Evolutionary conservation across 805 yeast species (phyloP), one percentile per base, ranked within the genome.

Genomic region (Saccharomycopsis fibuligera): DNA sequence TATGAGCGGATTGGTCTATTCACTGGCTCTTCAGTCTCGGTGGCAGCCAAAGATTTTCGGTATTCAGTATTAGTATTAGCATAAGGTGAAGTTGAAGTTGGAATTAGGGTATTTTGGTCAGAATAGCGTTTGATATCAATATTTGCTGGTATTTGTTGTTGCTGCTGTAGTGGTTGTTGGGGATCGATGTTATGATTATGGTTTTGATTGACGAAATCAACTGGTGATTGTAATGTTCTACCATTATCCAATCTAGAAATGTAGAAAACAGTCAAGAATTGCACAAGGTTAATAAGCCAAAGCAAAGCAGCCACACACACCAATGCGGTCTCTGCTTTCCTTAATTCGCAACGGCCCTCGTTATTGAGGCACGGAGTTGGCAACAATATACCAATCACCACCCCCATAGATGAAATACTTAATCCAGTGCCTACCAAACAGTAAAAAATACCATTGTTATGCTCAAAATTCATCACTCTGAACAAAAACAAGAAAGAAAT

Each of bases 361-460:
- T 33, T 31, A 17, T 16, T 41, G 14, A 29, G 6, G 33, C 56
- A 52, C 17, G 47, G 38, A 5, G 48, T 35, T 8, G 57, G 56
- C 17, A 53, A 35, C 21, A 55, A 39, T 17, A 44, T 36, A 4
- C 56, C 58, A 31, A 51, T 49, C 19, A 44, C 30, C 5, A 53
- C 56, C 17, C 58, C 56, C 52, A 71, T 66, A 5, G 73, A 61
- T 14, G 67, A 64, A 8, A 68, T 51, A 31, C 68, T 64, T 53
- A 70, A 54, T 4, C 69, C 41, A 19, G 64, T 53, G 2, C 69
- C 67, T 2, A 64, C 56, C 10, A 66, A 47, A 45, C 73, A 68
- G 48, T 68, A 70, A 45, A 69, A 67, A 25, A 69, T 64, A 2
- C 74, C 74, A 48, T 68, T 68, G 46, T 70, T 54, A 45, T 56